phyloP scores from a whole-genome alignment of 495 filamentous ascomycete species.

The Tuber melanosporum region DNA sequence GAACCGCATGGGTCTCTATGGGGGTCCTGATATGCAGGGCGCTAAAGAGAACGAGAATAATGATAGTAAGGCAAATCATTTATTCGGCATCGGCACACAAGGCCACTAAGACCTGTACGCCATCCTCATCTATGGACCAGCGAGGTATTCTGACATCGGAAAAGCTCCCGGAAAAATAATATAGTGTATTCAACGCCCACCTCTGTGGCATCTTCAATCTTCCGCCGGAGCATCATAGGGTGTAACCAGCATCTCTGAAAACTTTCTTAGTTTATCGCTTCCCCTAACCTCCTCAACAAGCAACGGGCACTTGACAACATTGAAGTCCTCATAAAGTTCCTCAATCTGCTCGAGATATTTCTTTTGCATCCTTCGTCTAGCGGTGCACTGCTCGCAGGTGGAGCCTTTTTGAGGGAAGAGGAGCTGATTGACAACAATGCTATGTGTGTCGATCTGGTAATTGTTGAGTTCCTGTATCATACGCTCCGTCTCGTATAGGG shows the following conservation, averaged over 20 bases:
- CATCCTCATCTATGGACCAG: not conserved
- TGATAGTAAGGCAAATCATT: not conserved
- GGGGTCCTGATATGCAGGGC: not conserved
- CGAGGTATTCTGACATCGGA: not conserved
- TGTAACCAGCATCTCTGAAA: slow-evolving; percentile 85
- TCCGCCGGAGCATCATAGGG: slow-evolving; percentile 72
- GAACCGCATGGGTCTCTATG: not conserved
- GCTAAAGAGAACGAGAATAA: not conserved
- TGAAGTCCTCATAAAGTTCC: slow-evolving; percentile 98
- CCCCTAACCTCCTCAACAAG: slow-evolving; percentile 92
- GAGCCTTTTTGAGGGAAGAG: slow-evolving; percentile 83
- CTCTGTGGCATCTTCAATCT: slow-evolving; percentile 9
- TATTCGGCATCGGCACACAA: not conserved
- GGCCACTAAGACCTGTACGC: not conserved
- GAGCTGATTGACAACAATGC: slow-evolving; percentile 97
- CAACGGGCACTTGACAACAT: slow-evolving; percentile 95
- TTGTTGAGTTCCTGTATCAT: slow-evolving; percentile 97
- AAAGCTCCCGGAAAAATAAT: not conserved
- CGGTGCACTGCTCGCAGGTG: slow-evolving; percentile 90
- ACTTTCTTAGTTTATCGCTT: slow-evolving; percentile 85
- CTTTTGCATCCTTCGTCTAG: slow-evolving; percentile 95
- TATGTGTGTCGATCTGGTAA: slow-evolving; percentile 93
- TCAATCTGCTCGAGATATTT: slow-evolving; percentile 99
- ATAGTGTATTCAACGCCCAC: not conserved
- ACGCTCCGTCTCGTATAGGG: slow-evolving; percentile 95